Evolutionary conservation across 805 yeast genomes (phyloP).

Genomic region (Wickerhamiella nectarea): DNA sequence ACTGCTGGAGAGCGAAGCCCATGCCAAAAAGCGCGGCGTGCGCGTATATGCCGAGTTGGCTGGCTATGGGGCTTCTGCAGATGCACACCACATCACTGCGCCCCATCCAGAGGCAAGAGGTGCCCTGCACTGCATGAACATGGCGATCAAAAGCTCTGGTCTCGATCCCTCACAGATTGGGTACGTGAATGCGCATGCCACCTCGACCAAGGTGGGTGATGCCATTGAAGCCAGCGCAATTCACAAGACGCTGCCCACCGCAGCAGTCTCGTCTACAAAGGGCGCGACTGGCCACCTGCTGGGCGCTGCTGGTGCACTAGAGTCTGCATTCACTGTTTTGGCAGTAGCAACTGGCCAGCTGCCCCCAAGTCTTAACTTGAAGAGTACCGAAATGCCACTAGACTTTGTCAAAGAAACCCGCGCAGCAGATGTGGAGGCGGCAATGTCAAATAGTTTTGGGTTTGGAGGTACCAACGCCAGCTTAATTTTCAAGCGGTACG

Average conservation of each 20-base stretch:
- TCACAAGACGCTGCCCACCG: constrained; percentile 30
- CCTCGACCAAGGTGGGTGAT: constrained; percentile 84
- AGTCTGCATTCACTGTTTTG: constrained; percentile 63
- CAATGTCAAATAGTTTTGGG: constrained; percentile 83
- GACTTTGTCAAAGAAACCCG: constrained; percentile 47
- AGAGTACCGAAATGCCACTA: constrained; percentile 32
- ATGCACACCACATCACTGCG: constrained; percentile 85
- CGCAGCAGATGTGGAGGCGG: constrained; percentile 36
- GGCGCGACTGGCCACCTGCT: constrained; percentile 81
- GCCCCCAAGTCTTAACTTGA: constrained; percentile 75
- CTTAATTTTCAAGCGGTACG: constrained; percentile 25
- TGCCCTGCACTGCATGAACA: constrained; percentile 67
- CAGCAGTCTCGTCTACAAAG: constrained; percentile 62
- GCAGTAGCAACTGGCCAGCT: constrained; percentile 43
- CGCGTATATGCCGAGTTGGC: constrained; percentile 63
- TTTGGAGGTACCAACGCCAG: constrained; percentile 95
- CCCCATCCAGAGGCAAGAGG: constrained; percentile 77
- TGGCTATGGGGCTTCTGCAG: constrained; percentile 88
- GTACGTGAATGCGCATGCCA: constrained; percentile 93
- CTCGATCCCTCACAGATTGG: constrained; percentile 39
- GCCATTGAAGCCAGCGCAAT: constrained; percentile 75
- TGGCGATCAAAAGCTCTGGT: constrained; percentile 46
- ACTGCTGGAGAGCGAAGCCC: constrained; percentile 61
- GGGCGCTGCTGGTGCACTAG: constrained; percentile 96
- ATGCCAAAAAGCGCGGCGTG: constrained; percentile 53